These are phyloP conservation scores for Alternaria consortialis DNA, from an alignment of 2,329 filamentous ascomycete species.

Conservation along the genomic window DNA sequence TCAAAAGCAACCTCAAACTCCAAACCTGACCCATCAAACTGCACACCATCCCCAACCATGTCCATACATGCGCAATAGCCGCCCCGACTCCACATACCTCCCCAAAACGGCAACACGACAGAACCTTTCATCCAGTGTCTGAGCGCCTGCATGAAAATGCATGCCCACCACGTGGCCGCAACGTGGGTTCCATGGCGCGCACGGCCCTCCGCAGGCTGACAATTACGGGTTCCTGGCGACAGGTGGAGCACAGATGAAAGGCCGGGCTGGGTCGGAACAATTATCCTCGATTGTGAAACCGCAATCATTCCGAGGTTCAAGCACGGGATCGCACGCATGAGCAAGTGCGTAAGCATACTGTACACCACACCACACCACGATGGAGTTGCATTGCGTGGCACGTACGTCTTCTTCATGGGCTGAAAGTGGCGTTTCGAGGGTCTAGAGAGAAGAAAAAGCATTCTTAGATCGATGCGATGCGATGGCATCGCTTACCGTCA, in stretches of 20 bases:
- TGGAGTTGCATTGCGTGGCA: background rate
- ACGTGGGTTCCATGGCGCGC: constrained; percentile 9
- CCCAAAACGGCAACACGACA: constrained; percentile 1
- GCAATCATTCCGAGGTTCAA: background rate
- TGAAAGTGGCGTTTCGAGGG: background rate
- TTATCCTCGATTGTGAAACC: constrained; percentile 8
- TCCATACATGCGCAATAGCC: constrained; percentile 1
- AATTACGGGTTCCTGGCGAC: background rate
- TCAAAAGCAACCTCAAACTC: background rate
- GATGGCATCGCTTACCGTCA: background rate
- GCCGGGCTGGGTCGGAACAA: constrained; percentile 2
- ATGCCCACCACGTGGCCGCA: constrained; percentile 16
- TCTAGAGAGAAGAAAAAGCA: background rate
- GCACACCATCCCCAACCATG: background rate
- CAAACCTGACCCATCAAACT: background rate
- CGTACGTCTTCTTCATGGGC: background rate
- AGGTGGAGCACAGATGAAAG: constrained; percentile 6
- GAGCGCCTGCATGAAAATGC: constrained; percentile 17
- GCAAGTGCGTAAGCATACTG: background rate
- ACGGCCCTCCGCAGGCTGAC: constrained; percentile 7
- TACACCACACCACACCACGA: background rate
- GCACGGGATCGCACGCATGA: background rate
- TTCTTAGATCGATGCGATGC: background rate
- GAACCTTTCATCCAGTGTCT: constrained; percentile 8
- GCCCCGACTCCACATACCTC: background rate